These are phyloP conservation scores for Coniochaeta pulveracea DNA, from an alignment of 2,329 filamentous ascomycete species.

Conservation along the genomic window DNA sequence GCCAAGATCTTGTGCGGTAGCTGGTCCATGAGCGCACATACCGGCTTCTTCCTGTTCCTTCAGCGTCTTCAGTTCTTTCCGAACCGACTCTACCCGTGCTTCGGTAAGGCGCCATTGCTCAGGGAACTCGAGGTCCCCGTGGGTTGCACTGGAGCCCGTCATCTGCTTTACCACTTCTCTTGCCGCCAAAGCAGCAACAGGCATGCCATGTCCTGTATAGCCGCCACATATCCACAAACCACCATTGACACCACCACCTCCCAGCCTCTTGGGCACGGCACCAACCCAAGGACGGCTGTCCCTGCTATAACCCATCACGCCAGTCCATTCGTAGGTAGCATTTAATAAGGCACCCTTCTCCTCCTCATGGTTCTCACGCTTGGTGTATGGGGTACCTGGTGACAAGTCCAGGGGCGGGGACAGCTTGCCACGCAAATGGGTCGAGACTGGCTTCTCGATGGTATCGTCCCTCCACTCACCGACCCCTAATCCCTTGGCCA, in stretches of 20 bases:
- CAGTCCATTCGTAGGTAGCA: conserved; percentile 59
- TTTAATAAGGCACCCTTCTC: conserved; percentile 30
- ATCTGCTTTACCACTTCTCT: conserved; percentile 53
- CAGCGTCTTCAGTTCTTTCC: too few relatives aligned
- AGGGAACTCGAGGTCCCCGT: too few relatives aligned
- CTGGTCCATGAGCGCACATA: too few relatives aligned
- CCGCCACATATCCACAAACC: conserved; percentile 55
- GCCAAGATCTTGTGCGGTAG: too few relatives aligned
- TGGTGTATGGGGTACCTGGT: not conserved
- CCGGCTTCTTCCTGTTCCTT: too few relatives aligned
- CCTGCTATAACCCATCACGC: conserved; percentile 66
- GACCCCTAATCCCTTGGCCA: conserved; percentile 34
- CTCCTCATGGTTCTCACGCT: conserved; percentile 4
- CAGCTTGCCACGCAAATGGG: conserved; percentile 40
- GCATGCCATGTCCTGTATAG: conserved; percentile 70
- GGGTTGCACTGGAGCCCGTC: too few relatives aligned
- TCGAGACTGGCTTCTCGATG: conserved; percentile 31
- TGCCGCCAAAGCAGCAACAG: conserved; percentile 56
- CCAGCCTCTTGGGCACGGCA: conserved; percentile 38
- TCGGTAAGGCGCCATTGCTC: not conserved
- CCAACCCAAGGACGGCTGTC: conserved; percentile 65
- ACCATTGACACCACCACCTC: conserved; percentile 35
- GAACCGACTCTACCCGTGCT: not conserved
- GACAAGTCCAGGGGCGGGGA: conserved; percentile 28
- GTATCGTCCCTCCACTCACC: conserved; percentile 22